phyloP scores from a whole-genome alignment of 1,139 yeast genomes.

The Suhomyces atakaporum region DNA sequence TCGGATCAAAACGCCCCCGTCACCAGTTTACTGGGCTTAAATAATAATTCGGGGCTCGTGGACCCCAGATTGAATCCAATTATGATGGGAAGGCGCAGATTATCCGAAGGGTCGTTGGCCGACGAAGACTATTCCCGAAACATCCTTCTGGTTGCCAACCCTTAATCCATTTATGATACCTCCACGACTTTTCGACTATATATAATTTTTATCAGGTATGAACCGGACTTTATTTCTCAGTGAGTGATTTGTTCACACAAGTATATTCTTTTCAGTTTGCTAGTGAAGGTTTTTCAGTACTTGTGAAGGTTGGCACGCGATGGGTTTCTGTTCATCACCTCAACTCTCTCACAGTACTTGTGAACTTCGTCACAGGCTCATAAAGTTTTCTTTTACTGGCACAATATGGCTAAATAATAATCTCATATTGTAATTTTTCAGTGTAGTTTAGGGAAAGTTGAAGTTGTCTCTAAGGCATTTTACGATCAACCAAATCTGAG shows the following conservation, averaged over 20 bases:
- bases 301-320: too few relatives aligned
- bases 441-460: too few relatives aligned
- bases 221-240: conserved; percentile 11
- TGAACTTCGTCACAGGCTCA: too few relatives aligned
- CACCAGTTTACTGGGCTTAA: conserved; percentile 8
- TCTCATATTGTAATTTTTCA: too few relatives aligned
- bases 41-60: conserved; percentile 24
- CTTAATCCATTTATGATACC: conserved; percentile 23
- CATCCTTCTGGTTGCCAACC: conserved; percentile 73
- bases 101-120: conserved; percentile 74
- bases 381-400: too few relatives aligned
- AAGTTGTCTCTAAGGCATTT: too few relatives aligned
- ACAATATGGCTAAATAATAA: too few relatives aligned
- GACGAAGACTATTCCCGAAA: conserved; percentile 79
- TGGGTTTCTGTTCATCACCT: too few relatives aligned
- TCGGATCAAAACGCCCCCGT: conserved; percentile 44
- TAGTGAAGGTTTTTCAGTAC: background rate
- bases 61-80: conserved; percentile 67
- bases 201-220: conserved; percentile 4
- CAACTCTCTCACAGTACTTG: too few relatives aligned
- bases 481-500: too few relatives aligned
- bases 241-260: too few relatives aligned
- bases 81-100: conserved; percentile 71
- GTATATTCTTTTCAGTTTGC: too few relatives aligned
- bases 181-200: conserved; percentile 2